A percentile compares a stretch with the other conserved stretches of the same genome.
These are phyloP conservation scores for Xylaria sp. DNA, from an alignment of 2,329 filamentous ascomycete species.

Conservation along the genomic window DNA sequence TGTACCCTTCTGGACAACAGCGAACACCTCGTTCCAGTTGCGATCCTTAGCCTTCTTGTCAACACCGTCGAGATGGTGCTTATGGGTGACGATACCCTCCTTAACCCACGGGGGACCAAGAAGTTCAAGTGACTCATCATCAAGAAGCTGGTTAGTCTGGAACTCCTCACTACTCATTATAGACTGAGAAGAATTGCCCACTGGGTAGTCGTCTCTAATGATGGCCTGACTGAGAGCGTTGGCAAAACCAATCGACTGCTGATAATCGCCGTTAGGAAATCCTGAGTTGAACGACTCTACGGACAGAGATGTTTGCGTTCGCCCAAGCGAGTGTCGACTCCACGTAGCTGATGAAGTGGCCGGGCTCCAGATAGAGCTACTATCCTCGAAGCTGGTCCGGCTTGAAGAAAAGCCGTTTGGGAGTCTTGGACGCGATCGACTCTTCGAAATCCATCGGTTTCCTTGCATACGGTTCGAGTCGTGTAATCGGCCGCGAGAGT, in stretches of 20 bases:
- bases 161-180: constrained; percentile 54
- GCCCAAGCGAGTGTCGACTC: constrained; percentile 89
- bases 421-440: constrained; percentile 73
- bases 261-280: constrained; percentile 73
- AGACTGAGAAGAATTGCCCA: constrained; percentile 44
- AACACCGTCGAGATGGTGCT: constrained; percentile 85
- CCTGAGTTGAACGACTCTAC: constrained; percentile 83
- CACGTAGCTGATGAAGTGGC: constrained; percentile 80
- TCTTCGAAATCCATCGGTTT: constrained; percentile 78
- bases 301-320: constrained; percentile 86
- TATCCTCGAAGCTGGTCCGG: constrained; percentile 89
- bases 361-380: constrained; percentile 85
- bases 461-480: constrained; percentile 51
- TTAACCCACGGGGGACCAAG: constrained; percentile 97
- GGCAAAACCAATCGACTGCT: constrained; percentile 95
- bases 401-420: constrained; percentile 83
- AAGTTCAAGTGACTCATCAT: constrained; percentile 88
- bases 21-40: constrained; percentile 93
- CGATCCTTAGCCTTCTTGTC: constrained; percentile 92
- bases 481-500: constrained; percentile 62
- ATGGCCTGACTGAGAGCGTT: constrained; percentile 96
- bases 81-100: constrained; percentile 92
- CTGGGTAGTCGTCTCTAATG: constrained; percentile 75
- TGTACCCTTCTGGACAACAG: constrained; percentile 90
- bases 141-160: constrained; percentile 62